Percentiles rank a stretch among this genome's conserved stretches.
These are phyloP conservation scores for Eucalyptus sp. DNA, from an alignment of 345 rosid genomes.

Conservation along the genomic window DNA sequence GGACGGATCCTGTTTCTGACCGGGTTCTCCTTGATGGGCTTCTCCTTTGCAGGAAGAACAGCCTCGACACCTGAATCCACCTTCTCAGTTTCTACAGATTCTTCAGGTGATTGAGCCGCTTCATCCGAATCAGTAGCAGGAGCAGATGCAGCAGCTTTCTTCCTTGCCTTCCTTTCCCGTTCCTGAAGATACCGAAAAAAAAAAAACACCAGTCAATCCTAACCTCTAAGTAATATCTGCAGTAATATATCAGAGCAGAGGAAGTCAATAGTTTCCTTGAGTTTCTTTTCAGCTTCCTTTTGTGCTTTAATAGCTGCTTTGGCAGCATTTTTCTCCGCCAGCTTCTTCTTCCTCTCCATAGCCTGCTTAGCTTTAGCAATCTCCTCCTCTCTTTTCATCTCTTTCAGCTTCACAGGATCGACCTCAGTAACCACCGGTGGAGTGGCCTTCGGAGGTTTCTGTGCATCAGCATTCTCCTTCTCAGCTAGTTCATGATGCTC, in stretches of 20 bases:
- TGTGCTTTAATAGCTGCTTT: conserved; percentile 86
- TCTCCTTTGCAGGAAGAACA: conserved; percentile 19
- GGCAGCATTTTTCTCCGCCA: conserved; percentile 85
- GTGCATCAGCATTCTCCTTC: conserved; percentile 8
- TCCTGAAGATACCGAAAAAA: conserved; percentile 37
- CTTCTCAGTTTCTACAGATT: conserved; percentile 1
- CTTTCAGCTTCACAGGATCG: conserved; percentile 59
- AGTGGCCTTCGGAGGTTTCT: background rate
- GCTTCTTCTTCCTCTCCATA: conserved; percentile 89
- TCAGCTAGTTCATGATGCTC: background rate
- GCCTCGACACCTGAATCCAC: background rate
- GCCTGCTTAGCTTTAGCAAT: conserved; percentile 79
- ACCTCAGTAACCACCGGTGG: conserved; percentile 9
- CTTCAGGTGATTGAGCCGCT: conserved; percentile 14
- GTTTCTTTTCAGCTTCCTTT: conserved; percentile 94
- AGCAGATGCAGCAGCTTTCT: conserved; percentile 33
- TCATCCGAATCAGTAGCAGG: conserved; percentile 23
- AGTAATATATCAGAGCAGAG: background rate
- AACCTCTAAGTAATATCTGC: background rate
- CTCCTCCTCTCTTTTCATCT: conserved; percentile 89
- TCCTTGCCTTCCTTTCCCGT: conserved; percentile 76
- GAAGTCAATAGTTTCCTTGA: conserved; percentile 43
- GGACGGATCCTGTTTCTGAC: conserved; percentile 21
- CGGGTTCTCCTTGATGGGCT: background rate
- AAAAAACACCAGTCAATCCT: background rate